A percentile compares a stretch with the other conserved stretches of the same genome.
phyloP scores from a whole-genome alignment of 352 stramenopile species.

The Globisporangium echinulatum region DNA sequence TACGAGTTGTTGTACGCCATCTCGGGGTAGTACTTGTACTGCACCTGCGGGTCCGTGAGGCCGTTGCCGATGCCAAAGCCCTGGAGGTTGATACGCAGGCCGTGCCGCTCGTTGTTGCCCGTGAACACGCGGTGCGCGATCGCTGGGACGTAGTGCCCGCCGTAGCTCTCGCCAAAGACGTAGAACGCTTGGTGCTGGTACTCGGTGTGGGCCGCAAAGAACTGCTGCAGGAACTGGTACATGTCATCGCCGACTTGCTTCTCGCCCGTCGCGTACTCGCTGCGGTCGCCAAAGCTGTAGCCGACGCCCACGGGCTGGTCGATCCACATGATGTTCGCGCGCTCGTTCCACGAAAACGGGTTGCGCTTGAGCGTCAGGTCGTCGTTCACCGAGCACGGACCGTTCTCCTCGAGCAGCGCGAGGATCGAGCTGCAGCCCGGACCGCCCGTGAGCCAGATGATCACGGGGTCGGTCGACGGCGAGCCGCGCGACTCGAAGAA shows the following conservation, averaged over 20 bases:
- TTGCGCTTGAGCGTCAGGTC: conserved; percentile 84
- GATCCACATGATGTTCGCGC: conserved; percentile 70
- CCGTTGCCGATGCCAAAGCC: conserved; percentile 75
- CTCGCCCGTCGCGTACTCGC: conserved; percentile 42
- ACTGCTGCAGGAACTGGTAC: conserved; percentile 73
- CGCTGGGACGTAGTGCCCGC: conserved; percentile 58
- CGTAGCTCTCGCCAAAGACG: conserved; percentile 66
- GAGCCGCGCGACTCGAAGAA: conserved; percentile 90
- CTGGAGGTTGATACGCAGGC: conserved; percentile 34
- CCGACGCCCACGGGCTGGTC: conserved; percentile 62
- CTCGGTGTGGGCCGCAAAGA: conserved; percentile 41
- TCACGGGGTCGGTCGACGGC: conserved; percentile 86
- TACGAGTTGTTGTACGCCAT: conserved; percentile 77
- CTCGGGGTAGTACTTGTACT: conserved; percentile 61
- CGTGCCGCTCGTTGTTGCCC: conserved; percentile 20
- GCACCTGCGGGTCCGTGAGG: conserved; percentile 52
- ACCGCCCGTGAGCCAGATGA: conserved; percentile 97
- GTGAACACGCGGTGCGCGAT: conserved; percentile 44
- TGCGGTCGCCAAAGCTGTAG: conserved; percentile 45
- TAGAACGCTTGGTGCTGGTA: conserved; percentile 44
- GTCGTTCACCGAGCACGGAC: conserved; percentile 90
- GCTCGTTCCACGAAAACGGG: conserved; percentile 50
- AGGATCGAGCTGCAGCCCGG: conserved; percentile 92
- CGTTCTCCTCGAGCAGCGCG: conserved; percentile 94
- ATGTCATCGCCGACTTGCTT: conserved; percentile 54